These are phyloP conservation scores for Spongispora temasekensis DNA, from an alignment of 1,284 basidiomycete genomes.

Conservation along the genomic window DNA sequence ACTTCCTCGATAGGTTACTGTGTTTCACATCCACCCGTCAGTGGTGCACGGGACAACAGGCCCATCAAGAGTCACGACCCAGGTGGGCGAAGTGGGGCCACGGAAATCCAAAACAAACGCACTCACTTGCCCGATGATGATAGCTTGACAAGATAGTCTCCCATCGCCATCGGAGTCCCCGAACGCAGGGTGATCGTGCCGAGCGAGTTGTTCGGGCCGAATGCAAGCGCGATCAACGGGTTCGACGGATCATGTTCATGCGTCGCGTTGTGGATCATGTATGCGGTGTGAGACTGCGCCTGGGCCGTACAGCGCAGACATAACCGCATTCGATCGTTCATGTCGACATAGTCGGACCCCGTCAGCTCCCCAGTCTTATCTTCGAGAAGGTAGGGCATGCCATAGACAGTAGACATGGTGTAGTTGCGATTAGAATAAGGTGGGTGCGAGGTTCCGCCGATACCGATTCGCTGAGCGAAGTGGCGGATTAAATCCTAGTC, in stretches of 20 bases:
- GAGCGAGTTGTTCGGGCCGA: slow-evolving; percentile 49
- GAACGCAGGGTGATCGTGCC: slow-evolving; percentile 51
- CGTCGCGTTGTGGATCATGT: slow-evolving; percentile 52
- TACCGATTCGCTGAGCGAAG: neutral
- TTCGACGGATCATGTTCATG: slow-evolving; percentile 27
- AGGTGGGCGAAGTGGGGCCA: neutral
- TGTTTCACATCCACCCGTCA: neutral
- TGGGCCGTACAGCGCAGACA: slow-evolving; percentile 48
- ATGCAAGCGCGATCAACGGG: slow-evolving; percentile 52
- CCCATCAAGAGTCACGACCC: too few species aligned
- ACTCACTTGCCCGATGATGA: slow-evolving; percentile 43
- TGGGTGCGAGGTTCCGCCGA: neutral
- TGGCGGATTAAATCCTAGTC: slow-evolving; percentile 28
- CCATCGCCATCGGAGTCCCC: slow-evolving; percentile 46
- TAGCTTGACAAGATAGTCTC: slow-evolving; percentile 49
- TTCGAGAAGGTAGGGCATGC: slow-evolving; percentile 61
- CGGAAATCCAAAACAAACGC: neutral
- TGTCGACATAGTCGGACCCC: slow-evolving; percentile 59
- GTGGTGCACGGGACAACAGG: neutral
- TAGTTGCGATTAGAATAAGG: slow-evolving; percentile 1
- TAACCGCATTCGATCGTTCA: slow-evolving; percentile 59
- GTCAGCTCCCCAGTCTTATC: slow-evolving; percentile 55
- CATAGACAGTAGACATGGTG: slow-evolving; percentile 40
- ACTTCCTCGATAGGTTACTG: slow-evolving; percentile 50
- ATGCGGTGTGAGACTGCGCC: slow-evolving; percentile 43